Percentiles rank a stretch among this genome's conserved stretches.
Evolutionary conservation across 2,329 filamentous ascomycete species (phyloP).

Genomic region (Apiospora koreana): DNA sequence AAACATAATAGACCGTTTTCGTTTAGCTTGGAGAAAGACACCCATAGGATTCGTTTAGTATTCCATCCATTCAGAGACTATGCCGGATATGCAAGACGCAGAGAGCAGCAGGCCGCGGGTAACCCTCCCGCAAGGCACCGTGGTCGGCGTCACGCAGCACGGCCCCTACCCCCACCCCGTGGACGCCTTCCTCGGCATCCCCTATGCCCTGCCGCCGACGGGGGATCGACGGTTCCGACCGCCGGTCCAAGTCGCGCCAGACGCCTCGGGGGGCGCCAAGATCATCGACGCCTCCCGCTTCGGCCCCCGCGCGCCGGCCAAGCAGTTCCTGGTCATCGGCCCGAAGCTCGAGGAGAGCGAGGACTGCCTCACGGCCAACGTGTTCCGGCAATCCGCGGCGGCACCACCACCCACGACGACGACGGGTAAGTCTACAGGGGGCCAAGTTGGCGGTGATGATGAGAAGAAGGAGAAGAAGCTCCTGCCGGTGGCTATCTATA

Average conservation of each 20-base stretch:
- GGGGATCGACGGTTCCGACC: constrained; percentile 48
- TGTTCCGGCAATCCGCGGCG: constrained; percentile 23
- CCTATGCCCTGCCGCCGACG: constrained; percentile 47
- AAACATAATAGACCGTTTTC: too few relatives aligned
- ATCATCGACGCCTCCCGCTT: constrained; percentile 24
- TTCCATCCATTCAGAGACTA: background rate
- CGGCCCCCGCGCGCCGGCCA: constrained; percentile 25
- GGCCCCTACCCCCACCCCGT: constrained; percentile 25
- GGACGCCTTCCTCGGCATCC: constrained; percentile 48
- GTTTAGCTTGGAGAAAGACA: too few relatives aligned
- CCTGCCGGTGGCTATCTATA: constrained; percentile 40
- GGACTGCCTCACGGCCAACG: constrained; percentile 29
- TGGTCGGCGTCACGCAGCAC: constrained; percentile 27
- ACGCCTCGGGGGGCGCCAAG: constrained; percentile 22
- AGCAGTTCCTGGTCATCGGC: constrained; percentile 20
- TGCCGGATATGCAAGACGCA: background rate
- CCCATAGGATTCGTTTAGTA: background rate
- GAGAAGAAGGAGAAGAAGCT: background rate
- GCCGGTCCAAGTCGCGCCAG: constrained; percentile 31
- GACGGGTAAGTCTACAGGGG: too few relatives aligned
- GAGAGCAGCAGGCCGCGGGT: constrained; percentile 16
- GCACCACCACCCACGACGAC: too few relatives aligned
- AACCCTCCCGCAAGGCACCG: constrained; percentile 20
- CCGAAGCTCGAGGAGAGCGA: constrained; percentile 24
- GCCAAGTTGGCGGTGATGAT: background rate